These are phyloP conservation scores for Scutellaria barbata DNA, from an alignment of 257 asterid genomes.

Conservation along the genomic window DNA sequence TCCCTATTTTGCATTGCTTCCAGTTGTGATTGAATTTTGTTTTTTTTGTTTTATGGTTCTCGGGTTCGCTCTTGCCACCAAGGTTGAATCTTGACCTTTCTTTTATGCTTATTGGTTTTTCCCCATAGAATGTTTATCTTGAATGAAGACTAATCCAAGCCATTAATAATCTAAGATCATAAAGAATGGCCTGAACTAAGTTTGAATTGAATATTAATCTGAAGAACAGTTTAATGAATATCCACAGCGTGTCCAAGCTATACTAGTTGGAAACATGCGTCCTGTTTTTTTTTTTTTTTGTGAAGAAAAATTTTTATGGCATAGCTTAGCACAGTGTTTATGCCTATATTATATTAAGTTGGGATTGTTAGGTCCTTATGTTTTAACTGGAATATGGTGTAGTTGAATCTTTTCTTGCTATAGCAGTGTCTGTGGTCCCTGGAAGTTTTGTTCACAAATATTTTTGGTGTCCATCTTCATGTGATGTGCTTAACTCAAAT, in stretches of 20 bases:
- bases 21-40: background rate
- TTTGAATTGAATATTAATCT: background rate
- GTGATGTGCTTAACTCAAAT: too few relatives aligned
- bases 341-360: too few relatives aligned
- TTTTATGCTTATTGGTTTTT: background rate
- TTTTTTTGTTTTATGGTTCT: background rate
- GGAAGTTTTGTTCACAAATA: too few relatives aligned
- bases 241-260: too few relatives aligned
- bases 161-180: background rate
- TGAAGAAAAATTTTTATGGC: too few relatives aligned
- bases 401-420: background rate
- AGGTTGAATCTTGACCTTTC: background rate
- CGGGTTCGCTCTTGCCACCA: background rate
- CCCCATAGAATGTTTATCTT: background rate
- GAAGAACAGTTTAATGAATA: too few relatives aligned
- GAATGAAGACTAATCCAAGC: background rate
- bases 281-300: too few relatives aligned
- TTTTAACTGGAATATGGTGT: background rate
- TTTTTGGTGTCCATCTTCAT: too few relatives aligned
- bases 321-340: too few relatives aligned
- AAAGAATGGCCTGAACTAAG: constrained; percentile 3
- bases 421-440: too few relatives aligned
- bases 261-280: too few relatives aligned
- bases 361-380: too few relatives aligned
- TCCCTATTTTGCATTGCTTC: background rate